Conservation (phyloP, 108 stramenopile genomes). For the Seminavis robusta region DNA sequence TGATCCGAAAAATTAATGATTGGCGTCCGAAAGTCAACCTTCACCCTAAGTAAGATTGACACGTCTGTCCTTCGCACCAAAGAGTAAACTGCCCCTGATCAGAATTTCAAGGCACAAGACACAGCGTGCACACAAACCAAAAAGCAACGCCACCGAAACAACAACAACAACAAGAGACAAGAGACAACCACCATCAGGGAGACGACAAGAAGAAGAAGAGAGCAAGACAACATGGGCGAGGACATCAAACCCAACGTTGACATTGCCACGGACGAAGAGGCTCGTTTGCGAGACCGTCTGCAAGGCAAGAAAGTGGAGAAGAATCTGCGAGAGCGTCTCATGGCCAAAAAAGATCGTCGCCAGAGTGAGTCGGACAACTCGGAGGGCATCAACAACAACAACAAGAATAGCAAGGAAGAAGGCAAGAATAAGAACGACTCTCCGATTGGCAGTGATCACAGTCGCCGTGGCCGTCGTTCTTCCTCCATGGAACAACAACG, state of each 20-base stretch:
- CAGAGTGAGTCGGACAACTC: neutral
- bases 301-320: neutral
- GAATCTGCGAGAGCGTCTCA: neutral
- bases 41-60: too few species aligned
- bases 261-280: conserved; percentile 8
- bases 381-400: neutral
- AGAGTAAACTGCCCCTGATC: too few species aligned
- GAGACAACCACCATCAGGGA: neutral
- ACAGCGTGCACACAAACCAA: neutral
- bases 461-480: too few species aligned
- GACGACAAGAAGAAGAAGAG: neutral
- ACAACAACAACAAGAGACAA: neutral
- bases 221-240: neutral
- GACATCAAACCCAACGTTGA: too few species aligned
- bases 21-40: too few species aligned
- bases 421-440: neutral
- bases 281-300: conserved; percentile 15
- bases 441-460: neutral
- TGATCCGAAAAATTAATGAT: too few species aligned
- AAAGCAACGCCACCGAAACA: neutral
- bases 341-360: neutral
- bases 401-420: neutral
- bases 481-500: too few species aligned
- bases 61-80: too few species aligned
- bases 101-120: neutral